Evolutionary conservation across 2,329 filamentous ascomycete genomes (phyloP).

Genomic region (Monilinia fructicola): DNA sequence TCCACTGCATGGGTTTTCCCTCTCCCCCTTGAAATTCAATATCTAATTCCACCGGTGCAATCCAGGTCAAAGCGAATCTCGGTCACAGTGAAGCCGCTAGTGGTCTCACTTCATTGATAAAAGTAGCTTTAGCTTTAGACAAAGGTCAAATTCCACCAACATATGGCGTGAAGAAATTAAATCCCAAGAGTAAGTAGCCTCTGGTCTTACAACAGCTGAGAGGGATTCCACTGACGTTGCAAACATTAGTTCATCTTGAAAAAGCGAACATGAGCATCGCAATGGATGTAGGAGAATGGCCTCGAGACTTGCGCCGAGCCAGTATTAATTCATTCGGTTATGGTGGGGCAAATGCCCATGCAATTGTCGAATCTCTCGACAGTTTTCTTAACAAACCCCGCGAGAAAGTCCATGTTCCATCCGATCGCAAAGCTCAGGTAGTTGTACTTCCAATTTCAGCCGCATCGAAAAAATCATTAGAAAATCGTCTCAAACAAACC

Average conservation of each 20-base stretch:
- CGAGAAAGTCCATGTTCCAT: background rate
- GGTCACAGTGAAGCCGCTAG: slow-evolving; percentile 14
- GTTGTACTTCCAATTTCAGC: background rate
- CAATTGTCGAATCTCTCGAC: slow-evolving; percentile 12
- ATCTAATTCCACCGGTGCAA: background rate
- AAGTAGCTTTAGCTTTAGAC: background rate
- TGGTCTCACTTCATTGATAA: slow-evolving; percentile 9
- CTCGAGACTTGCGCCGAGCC: slow-evolving; percentile 39
- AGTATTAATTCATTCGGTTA: slow-evolving; percentile 41
- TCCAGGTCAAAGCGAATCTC: slow-evolving; percentile 28
- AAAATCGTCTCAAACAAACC: background rate
- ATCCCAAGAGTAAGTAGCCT: slow-evolving; percentile 8
- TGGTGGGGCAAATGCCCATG: slow-evolving; percentile 40
- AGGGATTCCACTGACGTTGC: background rate
- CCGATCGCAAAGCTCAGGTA: background rate
- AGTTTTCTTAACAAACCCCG: background rate
- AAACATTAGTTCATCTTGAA: background rate
- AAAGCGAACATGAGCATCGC: background rate
- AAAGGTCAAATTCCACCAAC: background rate
- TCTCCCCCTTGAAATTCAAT: background rate
- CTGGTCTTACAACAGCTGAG: background rate
- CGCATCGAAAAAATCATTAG: background rate
- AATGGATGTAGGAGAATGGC: background rate
- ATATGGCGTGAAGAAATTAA: background rate
- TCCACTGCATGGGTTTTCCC: no score